These are phyloP conservation scores for Aspergillus spinulosporus DNA, from an alignment of 2,329 filamentous ascomycete genomes.

Conservation along the genomic window DNA sequence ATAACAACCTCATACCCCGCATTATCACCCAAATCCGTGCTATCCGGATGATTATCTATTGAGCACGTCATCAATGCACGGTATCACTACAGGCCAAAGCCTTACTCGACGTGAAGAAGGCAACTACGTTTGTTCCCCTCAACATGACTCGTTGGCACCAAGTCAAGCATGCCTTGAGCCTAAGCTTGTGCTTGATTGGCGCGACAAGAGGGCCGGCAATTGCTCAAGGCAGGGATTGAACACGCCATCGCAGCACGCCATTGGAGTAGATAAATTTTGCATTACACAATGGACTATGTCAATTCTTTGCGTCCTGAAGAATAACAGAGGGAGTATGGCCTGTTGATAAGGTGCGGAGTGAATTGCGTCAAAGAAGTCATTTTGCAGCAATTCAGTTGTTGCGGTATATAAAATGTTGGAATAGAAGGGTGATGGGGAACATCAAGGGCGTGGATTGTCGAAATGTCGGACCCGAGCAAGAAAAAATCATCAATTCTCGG, in stretches of 20 bases:
- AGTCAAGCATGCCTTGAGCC: not conserved
- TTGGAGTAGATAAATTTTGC: constrained; percentile 1
- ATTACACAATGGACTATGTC: not conserved
- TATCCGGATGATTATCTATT: constrained; percentile 11
- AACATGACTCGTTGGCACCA: not conserved
- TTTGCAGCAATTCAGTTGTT: constrained; percentile 17
- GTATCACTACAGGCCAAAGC: not conserved
- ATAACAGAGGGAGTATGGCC: constrained; percentile 26
- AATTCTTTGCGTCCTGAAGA: not conserved
- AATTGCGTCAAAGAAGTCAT: constrained; percentile 14
- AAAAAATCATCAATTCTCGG: constrained; percentile 15
- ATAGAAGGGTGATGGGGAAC: not conserved
- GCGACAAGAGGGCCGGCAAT: not conserved
- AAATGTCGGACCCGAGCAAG: constrained; percentile 20
- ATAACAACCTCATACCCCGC: constrained; percentile 15
- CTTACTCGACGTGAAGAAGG: not conserved
- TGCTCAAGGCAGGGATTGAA: constrained; percentile 7
- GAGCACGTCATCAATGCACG: constrained; percentile 27
- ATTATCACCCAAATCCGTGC: not conserved
- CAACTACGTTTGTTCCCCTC: not conserved
- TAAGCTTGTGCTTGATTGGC: constrained; percentile 4
- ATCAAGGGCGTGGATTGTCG: no score
- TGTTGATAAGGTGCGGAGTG: constrained; percentile 21
- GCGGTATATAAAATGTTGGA: constrained; percentile 15
- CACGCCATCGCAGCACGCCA: constrained; percentile 23